Evolutionary conservation across 2,329 filamentous ascomycete species (phyloP).

Genomic region (Myriosclerotinia curreyana): DNA sequence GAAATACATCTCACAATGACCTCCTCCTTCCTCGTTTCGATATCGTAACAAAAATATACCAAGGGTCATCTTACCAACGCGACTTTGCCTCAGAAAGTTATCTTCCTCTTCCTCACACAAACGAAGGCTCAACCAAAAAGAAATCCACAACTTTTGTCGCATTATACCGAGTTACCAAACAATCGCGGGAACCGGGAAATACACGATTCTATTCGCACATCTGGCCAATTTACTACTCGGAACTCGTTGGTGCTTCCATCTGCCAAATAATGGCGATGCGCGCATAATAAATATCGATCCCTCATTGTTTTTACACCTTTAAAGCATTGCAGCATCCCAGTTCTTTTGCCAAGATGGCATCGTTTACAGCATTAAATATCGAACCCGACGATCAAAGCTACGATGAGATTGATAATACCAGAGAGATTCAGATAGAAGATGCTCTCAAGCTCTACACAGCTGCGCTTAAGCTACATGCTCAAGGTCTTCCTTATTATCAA

Average conservation of each 20-base stretch:
- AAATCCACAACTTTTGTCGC: neutral
- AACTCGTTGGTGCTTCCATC: neutral
- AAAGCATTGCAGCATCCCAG: neutral
- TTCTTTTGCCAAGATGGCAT: slow-evolving; percentile 23
- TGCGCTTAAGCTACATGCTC: slow-evolving; percentile 86
- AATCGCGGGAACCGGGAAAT: neutral
- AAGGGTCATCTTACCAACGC: neutral
- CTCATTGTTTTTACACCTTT: neutral
- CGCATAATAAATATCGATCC: neutral
- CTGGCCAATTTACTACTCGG: neutral
- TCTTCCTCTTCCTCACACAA: too few relatives aligned
- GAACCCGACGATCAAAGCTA: slow-evolving; percentile 88
- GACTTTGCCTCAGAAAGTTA: neutral
- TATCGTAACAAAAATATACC: neutral
- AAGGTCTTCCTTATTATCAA: slow-evolving; percentile 71
- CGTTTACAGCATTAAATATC: slow-evolving; percentile 85
- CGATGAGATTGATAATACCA: slow-evolving; percentile 90
- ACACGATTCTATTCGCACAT: neutral
- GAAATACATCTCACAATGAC: neutral
- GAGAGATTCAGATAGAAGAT: slow-evolving; percentile 94
- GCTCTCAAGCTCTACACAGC: slow-evolving; percentile 91
- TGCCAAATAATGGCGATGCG: neutral
- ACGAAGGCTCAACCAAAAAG: neutral
- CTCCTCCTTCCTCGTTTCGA: neutral
- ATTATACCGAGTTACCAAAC: neutral